Base-by-base conservation (phyloP, 2,329 filamentous ascomycete genomes). In the Aspergillus oerlinghausenensis region DNA sequence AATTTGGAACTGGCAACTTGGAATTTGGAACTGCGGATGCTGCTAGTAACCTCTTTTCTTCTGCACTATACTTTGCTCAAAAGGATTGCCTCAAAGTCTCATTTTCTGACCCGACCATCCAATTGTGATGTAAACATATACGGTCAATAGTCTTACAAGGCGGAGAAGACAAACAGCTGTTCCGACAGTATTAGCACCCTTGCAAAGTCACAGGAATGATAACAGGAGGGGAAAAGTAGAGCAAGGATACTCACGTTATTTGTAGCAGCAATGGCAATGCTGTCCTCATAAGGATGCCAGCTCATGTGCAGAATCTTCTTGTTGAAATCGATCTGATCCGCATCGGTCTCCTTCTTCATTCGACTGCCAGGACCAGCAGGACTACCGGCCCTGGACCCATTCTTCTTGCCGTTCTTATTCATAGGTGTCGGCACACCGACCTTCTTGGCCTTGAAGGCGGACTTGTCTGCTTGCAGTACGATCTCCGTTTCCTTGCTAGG, bases 301-400 rank as follows among this genome's bases (percentile, higher is more conserved):
- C 93, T 97, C 94, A 99, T 99, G 76, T 99, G 94, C 72, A 99
- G 75, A 69, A 99, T 99, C 85, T 99, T 99, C 85, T 97, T 99
- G 84, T 97, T 97, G 78, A 97, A 99, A 77, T 99, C 94, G 76
- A 97, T 97, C 79, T 97, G 93, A 75, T 99, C 93, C 57, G 94
- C 94, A 76, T 99, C 94, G 53, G 94, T 99, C 80, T 99, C 94
- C 80, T 97, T 97, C 70, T 92, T 88, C 94, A 99, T 97, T 67
- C 94, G 85, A 73, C 94, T 91, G 56, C 91, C 92, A 70, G 92
- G 89, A 48, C 88, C 88, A 35, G 89, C 89, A 59, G 94, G 93
- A 73, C 92, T 97, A 64, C 88, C 90, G 57, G 92, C 90, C 77
- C 94, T 85, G 61, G 92, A 96, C 51, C 88, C 87, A 56, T 87